A percentile compares a stretch with the other conserved stretches of the same genome.
Evolutionary conservation across 1,284 basidiomycete genomes (phyloP).

Genomic region (Sutorius eximius): DNA sequence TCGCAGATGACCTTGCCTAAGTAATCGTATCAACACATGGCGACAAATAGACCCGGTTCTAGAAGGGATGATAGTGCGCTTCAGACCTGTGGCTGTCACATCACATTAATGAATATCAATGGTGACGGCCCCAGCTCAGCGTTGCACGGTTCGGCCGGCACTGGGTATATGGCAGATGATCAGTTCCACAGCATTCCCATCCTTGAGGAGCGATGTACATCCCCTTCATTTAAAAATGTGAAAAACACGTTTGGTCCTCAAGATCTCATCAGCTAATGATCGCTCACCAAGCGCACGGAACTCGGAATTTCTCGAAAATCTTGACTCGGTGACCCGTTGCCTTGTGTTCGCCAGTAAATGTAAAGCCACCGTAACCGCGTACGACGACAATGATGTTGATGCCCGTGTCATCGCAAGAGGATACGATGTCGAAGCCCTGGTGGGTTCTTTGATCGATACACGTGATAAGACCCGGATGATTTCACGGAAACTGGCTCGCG

Average conservation of each 20-base stretch:
- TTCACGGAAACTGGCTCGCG: neutral
- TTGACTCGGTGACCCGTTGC: constrained; percentile 22
- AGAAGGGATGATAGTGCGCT: constrained; percentile 20
- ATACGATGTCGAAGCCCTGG: neutral
- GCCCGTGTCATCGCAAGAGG: neutral
- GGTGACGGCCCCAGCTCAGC: constrained; percentile 5
- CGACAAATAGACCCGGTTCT: constrained; percentile 20
- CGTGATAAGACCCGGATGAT: neutral
- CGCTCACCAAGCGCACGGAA: constrained; percentile 13
- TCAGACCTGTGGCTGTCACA: constrained; percentile 10
- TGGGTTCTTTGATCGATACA: neutral
- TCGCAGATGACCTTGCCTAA: constrained; percentile 7
- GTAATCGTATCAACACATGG: constrained; percentile 10
- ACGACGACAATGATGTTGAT: constrained; percentile 18
- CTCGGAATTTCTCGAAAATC: constrained; percentile 22
- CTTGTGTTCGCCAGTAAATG: constrained; percentile 26
- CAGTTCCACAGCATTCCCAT: constrained; percentile 4
- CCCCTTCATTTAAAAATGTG: constrained; percentile 13
- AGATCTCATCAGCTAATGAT: neutral
- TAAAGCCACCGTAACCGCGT: constrained; percentile 32
- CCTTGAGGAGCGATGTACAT: neutral
- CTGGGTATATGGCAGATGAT: constrained; percentile 3
- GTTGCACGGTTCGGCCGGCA: constrained; percentile 5
- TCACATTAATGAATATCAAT: constrained; percentile 24
- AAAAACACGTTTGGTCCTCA: constrained; percentile 4